Evolutionary conservation across 805 yeast species (phyloP), one percentile per base, ranked within the genome.

Genomic region (Kodamaea sagamina): DNA sequence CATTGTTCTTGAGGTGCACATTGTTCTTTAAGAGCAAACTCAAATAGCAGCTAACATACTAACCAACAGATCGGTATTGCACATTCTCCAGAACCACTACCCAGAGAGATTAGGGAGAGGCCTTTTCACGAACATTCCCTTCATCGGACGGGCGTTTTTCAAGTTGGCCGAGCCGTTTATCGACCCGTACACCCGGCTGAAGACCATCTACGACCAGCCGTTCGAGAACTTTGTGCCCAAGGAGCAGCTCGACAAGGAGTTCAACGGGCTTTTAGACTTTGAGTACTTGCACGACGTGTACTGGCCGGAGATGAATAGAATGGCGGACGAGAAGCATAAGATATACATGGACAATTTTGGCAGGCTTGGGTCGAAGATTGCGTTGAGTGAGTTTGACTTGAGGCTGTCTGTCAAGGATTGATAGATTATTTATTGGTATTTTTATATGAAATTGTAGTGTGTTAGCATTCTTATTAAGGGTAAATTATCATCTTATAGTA

Each of bases 101-200:
- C 99, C 99, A 3, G 99, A 93, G 63, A 79, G 99, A 56, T 74
- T 93, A 47, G 99, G 99, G 29, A 85, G 84, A 59, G 97, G 97
- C 0, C 73, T 90, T 37, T 73, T 93, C 42, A 87, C 95, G 38
- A 92, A 93, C 64, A 89, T 93, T 51, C 98, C 98, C 10, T 86
- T 93, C 79, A 67, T 90, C 43, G 98, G 90, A 5, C 86, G 96
- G 87, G 83, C 96, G 7, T 93, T 93, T 57, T 70, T 93, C 53
- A 90, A 86, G 68, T 69, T 93, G 49, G 90, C 92, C 50, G 88
- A 87, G 55, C 99, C 99, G 4, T 93, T 93, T 62, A 93, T 93
- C 51, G 99, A 93, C 60, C 97, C 99, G 7, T 68, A 88, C 57
- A 93, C 99, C 1, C 77, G 96, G 48, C 97, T 90, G 64, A 93